A percentile compares a stretch with the other conserved stretches of the same genome.
phyloP scores from a whole-genome alignment of 1,139 yeast species.

The Candida sanyaensis region DNA sequence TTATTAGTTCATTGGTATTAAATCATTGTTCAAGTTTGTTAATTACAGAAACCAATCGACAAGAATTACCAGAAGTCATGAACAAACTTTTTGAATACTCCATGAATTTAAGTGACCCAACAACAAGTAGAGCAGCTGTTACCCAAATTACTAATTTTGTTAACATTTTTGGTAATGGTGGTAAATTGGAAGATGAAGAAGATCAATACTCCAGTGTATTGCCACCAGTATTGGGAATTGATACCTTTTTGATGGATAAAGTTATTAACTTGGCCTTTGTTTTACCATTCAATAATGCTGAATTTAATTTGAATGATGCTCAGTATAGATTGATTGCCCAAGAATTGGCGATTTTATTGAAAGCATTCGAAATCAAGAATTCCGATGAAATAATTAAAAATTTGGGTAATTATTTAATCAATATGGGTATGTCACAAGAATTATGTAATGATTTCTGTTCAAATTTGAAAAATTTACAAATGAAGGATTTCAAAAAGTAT shows the following conservation, averaged over 20 bases:
- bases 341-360: conserved; percentile 74
- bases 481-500: conserved; percentile 65
- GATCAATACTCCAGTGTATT: conserved; percentile 57
- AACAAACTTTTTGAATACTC: conserved; percentile 68
- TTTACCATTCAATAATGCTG: conserved; percentile 69
- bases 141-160: conserved; percentile 70
- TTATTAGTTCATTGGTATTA: conserved; percentile 67
- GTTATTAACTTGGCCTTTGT: conserved; percentile 73
- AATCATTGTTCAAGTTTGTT: conserved; percentile 82
- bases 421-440: conserved; percentile 60
- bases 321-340: conserved; percentile 72
- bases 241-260: conserved; percentile 67
- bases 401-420: conserved; percentile 56
- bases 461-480: conserved; percentile 53
- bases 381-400: conserved; percentile 47
- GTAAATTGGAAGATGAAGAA: conserved; percentile 56
- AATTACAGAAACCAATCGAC: conserved; percentile 65
- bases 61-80: conserved; percentile 62
- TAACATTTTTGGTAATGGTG: conserved; percentile 59
- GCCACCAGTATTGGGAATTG: conserved; percentile 68
- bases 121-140: conserved; percentile 69
- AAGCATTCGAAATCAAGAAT: conserved; percentile 52
- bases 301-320: conserved; percentile 73
- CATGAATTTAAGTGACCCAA: conserved; percentile 53
- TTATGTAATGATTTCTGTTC: conserved; percentile 59